A percentile compares a stretch with the other conserved stretches of the same genome.
phyloP scores from a whole-genome alignment of 768 basidiomycete species.

The Obba rivulosa region DNA sequence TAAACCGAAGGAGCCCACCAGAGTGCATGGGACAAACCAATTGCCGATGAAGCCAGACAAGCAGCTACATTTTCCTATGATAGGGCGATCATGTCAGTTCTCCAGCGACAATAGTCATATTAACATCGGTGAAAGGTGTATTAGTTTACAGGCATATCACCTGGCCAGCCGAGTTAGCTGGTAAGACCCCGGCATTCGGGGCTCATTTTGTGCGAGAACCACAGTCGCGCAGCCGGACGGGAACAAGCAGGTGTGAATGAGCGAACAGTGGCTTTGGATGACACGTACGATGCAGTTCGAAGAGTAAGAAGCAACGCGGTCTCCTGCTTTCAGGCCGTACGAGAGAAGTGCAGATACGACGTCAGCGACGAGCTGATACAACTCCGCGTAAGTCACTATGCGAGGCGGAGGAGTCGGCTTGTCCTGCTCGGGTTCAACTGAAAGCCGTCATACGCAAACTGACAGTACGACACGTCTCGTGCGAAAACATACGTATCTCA shows the following conservation, averaged over 20 bases:
- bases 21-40: conserved; percentile 32
- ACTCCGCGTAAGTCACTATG: conserved; percentile 47
- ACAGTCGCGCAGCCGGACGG: no score
- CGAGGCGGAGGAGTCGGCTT: conserved; percentile 39
- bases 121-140: no score
- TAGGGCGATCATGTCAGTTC: background rate
- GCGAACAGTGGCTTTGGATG: background rate
- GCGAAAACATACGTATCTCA: conserved; percentile 53
- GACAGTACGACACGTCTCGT: conserved; percentile 10
- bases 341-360: conserved; percentile 51
- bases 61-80: conserved; percentile 62
- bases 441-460: conserved; percentile 11
- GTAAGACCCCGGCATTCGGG: no score
- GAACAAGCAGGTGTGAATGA: background rate
- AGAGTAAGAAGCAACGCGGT: conserved; percentile 72
- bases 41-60: conserved; percentile 61
- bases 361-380: conserved; percentile 53
- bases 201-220: no score
- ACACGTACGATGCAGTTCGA: conserved; percentile 69
- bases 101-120: conserved; percentile 3
- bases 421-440: conserved; percentile 59
- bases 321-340: conserved; percentile 53
- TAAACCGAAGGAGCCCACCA: background rate
- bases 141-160: no score
- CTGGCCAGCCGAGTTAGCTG: no score